phyloP scores from a whole-genome alignment of 192 early-diverging fungal species.

The Jimgerdemannia flammicorona region DNA sequence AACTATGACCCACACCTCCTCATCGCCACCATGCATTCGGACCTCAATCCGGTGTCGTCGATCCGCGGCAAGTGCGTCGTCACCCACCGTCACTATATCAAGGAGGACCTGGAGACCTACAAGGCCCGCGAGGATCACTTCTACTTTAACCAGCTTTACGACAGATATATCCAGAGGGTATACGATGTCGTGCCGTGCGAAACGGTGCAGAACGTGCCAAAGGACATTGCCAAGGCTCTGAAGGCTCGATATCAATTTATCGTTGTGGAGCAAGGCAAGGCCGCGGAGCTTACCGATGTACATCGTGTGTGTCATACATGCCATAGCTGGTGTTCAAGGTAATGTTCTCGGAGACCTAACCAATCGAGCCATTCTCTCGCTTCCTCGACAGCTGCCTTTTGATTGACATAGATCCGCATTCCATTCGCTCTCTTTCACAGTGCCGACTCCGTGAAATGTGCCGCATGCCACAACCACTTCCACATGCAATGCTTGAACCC shows the following conservation, averaged over 20 bases:
- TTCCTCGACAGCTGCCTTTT: constrained; percentile 7
- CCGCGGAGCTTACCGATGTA: constrained; percentile 65
- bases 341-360: constrained; percentile 1
- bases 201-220: constrained; percentile 76
- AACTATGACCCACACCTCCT: constrained; percentile 69
- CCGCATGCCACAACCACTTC: constrained; percentile 68
- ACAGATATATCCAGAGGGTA: constrained; percentile 82
- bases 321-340: constrained; percentile 67
- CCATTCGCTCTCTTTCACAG: constrained; percentile 7
- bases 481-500: constrained; percentile 83
- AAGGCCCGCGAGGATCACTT: constrained; percentile 66
- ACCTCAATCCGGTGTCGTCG: constrained; percentile 74
- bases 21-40: constrained; percentile 86
- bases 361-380: constrained; percentile 8
- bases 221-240: constrained; percentile 63
- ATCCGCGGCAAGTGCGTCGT: constrained; percentile 82
- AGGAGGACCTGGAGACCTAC: constrained; percentile 57
- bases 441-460: constrained; percentile 72
- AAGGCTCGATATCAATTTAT: constrained; percentile 75
- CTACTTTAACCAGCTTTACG: constrained; percentile 86
- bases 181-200: constrained; percentile 85
- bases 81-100: constrained; percentile 60
- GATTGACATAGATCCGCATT: neutral
- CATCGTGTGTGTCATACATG: constrained; percentile 69
- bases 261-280: constrained; percentile 81